Percentiles rank a stretch among this genome's conserved stretches.
Evolutionary conservation across 1,139 yeast genomes (phyloP).

Genomic region (Suhomyces anneliseae): DNA sequence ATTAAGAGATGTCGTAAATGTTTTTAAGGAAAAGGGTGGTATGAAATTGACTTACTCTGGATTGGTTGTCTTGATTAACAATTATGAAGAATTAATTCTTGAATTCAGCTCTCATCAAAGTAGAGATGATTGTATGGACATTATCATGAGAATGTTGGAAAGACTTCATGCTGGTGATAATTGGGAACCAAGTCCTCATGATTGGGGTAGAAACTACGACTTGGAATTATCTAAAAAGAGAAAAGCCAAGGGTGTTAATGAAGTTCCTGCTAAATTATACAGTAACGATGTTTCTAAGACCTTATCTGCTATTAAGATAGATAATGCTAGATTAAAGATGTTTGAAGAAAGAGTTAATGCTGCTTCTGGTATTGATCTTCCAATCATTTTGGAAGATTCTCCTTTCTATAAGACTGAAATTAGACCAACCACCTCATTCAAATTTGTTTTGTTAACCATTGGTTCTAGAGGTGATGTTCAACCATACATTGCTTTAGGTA

Average conservation of each 20-base stretch:
- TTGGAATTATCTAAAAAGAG: constrained; percentile 10
- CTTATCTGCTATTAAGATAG: constrained; percentile 29
- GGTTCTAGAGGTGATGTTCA: constrained; percentile 97
- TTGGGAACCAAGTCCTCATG: constrained; percentile 29
- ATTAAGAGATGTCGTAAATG: constrained; percentile 64
- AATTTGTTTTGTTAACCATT: constrained; percentile 75
- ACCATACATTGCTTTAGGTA: constrained; percentile 88
- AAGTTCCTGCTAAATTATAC: background rate
- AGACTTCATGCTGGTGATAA: constrained; percentile 27
- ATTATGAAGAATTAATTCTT: constrained; percentile 72
- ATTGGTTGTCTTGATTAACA: constrained; percentile 63
- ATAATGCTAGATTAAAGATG: constrained; percentile 55
- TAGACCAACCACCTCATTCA: constrained; percentile 52
- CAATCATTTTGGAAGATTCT: constrained; percentile 64
- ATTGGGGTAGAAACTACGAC: constrained; percentile 30
- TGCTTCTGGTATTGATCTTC: constrained; percentile 64
- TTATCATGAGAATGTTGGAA: constrained; percentile 53
- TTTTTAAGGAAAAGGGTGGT: constrained; percentile 67
- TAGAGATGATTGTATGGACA: constrained; percentile 70
- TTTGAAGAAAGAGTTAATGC: constrained; percentile 62
- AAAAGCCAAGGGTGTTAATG: background rate
- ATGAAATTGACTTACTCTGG: constrained; percentile 54
- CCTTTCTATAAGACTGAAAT: constrained; percentile 55
- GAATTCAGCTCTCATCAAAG: constrained; percentile 69
- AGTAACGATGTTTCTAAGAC: constrained; percentile 9